Evolutionary conservation across 1,284 basidiomycete genomes (phyloP), one percentile per base, ranked within the genome.

Genomic region (Mycosarcoma maydis): DNA sequence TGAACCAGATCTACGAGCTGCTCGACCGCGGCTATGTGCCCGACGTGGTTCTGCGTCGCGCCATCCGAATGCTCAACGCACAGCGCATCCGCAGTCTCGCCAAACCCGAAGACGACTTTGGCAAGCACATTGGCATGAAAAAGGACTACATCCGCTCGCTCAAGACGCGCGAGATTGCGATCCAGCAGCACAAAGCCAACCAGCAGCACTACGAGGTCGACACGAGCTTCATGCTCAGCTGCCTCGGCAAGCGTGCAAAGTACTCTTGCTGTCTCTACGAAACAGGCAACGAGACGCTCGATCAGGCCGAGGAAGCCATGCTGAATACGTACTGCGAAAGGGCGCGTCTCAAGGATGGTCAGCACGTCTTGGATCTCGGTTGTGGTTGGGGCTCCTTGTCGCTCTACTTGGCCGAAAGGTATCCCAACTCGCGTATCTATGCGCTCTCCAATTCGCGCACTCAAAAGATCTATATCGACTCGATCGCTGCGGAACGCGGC

Each of bases 381-480:
- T 90, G 90, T 82, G 90, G 89, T 7, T 91, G 89, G 90, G 90
- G 90, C 11, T 89, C 88, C 71, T 78, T 91, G 43, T 87, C 88
- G 0, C 77, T 91, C 11, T 90, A 87, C 76, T 83, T 91, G 3
- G 89, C 90, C 0, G 83, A 89, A 86, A 89, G 88, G 84, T 91
- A 90, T 75, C 90, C 90, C 2, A 86, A 87, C 43, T 87, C 89
- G 0, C 82, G 84, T 6, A 87, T 91, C 45, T 87, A 85, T 3
- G 88, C 88, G 17, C 82, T 91, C 4, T 90, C 88, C 41, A 91
- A 91, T 76, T 90, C 89, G 9, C 73, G 84, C 0, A 90, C 90
- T 0, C 90, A 91, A 78, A 91, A 90, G 77, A 75, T 83, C 22
- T 83, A 89, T 75, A 91, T 91, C 52, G 89, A 90, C 64, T 75